Base-by-base conservation (phyloP, 192 early-diverging fungal species). In the Podila epicladia region DNA sequence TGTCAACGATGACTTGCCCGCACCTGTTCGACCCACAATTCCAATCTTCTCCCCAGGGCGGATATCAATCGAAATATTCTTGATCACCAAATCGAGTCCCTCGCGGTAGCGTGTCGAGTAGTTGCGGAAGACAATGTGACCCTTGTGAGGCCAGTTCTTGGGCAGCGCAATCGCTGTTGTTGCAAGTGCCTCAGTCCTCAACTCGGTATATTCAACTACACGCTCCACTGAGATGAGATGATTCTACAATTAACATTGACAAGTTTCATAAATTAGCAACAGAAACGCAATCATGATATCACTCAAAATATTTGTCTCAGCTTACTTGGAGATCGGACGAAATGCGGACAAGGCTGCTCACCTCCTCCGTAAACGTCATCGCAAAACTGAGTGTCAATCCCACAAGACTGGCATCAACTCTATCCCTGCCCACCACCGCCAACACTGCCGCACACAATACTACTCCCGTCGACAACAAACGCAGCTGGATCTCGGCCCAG, bases 341-440 rank as follows among this genome's bases (percentile, higher is more conserved):
- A 15, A 77, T 71, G 0, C 69, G 29, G 15, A 82, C 69, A 48
- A 75, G 80, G 91, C 94, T 95, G 38, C 92, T 78, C 71, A 95
- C 83, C 63, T 88, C 86, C 64, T 92, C 88, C 4, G 94, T 93
- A 82, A 98, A 94, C 48, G 90, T 87, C 17, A 95, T 75, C 0
- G 97, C 88, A 68, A 96, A 97, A 71, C 91, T 90, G 19, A 98
- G 83, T n/a, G 89, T 87, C 58, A 98, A 88, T 37, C 95, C 97
- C 17, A 95, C 94, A 75, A 95, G 84, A 33, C 95, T 95, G 3
- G 96, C 89, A 64, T 94, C 90, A 35, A 97, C 84, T 32, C 74
- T 11, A 2, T 41, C 55, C 5, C 75, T 58, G 8, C 65, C 69
- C 19, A 78, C 37, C n/a, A 78, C 75, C 0, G 69, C 69, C 32